Percentiles rank a stretch among this genome's conserved stretches.
phyloP scores from a whole-genome alignment of 1,284 basidiomycete species.

The Ganoderma leucocontextum region DNA sequence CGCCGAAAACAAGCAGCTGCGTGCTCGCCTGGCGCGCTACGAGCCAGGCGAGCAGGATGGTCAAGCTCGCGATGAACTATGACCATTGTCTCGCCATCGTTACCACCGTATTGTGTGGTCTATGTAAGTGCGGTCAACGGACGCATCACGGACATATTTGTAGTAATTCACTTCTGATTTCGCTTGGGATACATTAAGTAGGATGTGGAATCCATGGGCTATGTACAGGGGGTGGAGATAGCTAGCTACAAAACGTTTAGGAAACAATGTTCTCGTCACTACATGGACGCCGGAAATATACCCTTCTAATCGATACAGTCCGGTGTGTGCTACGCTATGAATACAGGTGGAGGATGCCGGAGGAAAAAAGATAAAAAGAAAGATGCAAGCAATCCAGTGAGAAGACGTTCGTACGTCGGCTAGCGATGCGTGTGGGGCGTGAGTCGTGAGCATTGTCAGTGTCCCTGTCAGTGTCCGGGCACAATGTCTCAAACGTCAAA shows the following conservation, averaged over 20 bases:
- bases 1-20: constrained; percentile 50
- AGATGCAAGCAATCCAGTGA: constrained; percentile 2
- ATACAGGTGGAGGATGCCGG: constrained; percentile 19
- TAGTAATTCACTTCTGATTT: background rate
- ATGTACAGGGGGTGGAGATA: constrained; percentile 21
- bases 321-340: constrained; percentile 14
- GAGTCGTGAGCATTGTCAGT: constrained; percentile 10
- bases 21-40: constrained; percentile 42
- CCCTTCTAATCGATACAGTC: constrained; percentile 29
- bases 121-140: background rate
- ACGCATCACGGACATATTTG: background rate
- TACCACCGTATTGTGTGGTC: background rate
- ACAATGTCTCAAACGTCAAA: constrained; percentile 11
- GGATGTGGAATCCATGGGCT: constrained; percentile 11
- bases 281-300: constrained; percentile 23
- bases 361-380: background rate
- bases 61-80: constrained; percentile 14
- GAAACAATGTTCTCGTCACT: constrained; percentile 21
- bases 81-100: too few species aligned
- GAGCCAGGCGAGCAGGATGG: constrained; percentile 13
- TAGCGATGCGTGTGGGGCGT: constrained; percentile 26
- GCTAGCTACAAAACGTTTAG: constrained; percentile 8
- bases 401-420: constrained; percentile 22
- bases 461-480: constrained; percentile 21
- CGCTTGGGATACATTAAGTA: constrained; percentile 23